phyloP scores from a whole-genome alignment of 1,284 basidiomycete genomes.

The Somion occarium region DNA sequence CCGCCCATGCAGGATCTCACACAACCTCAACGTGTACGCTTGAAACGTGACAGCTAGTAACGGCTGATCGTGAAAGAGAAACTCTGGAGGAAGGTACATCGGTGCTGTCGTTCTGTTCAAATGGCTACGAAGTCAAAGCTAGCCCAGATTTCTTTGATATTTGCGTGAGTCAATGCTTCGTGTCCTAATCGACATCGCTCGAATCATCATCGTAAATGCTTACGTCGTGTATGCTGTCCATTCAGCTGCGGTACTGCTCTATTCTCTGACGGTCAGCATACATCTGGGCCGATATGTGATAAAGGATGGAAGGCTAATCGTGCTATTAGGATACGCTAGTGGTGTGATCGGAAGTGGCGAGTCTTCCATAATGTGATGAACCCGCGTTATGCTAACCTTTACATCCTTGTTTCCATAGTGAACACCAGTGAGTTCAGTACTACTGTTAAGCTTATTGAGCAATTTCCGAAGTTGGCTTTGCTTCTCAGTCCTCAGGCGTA shows the following conservation, averaged over 20 bases:
- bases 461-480: conserved; percentile 1
- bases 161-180: conserved; percentile 52
- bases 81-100: too few relatives aligned
- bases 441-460: neutral
- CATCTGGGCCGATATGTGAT: neutral
- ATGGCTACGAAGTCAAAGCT: conserved; percentile 25
- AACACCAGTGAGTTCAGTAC: conserved; percentile 53
- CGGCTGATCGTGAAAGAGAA: too few relatives aligned
- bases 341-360: conserved; percentile 70
- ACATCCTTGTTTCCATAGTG: conserved; percentile 33
- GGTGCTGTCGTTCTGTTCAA: too few relatives aligned
- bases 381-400: conserved; percentile 1
- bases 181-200: neutral
- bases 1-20: too few relatives aligned
- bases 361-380: conserved; percentile 23
- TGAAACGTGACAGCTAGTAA: too few relatives aligned
- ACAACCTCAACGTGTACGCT: too few relatives aligned
- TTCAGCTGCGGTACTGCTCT: conserved; percentile 77
- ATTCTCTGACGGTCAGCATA: conserved; percentile 72
- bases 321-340: conserved; percentile 69
- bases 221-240: neutral
- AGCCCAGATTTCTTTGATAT: conserved; percentile 67
- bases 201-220: neutral
- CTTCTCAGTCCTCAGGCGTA: conserved; percentile 52
- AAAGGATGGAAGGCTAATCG: conserved; percentile 2